These are phyloP conservation scores for Mycothermus thermophilus DNA, from an alignment of 495 filamentous ascomycete genomes.

Conservation along the genomic window DNA sequence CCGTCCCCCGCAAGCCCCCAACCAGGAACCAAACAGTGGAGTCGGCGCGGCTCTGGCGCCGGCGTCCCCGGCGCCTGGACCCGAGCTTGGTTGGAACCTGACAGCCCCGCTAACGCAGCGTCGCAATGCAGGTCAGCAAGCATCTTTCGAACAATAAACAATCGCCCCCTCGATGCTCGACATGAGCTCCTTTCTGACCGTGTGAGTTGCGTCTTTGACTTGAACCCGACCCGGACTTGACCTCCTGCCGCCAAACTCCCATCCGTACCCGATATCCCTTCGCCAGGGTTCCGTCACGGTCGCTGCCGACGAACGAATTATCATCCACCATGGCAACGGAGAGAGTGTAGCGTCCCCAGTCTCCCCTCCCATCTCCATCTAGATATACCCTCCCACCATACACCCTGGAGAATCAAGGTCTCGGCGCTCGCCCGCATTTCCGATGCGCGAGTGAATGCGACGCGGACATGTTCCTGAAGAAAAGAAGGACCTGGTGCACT, in stretches of 20 bases:
- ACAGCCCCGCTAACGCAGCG: constrained; percentile 19
- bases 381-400: constrained; percentile 4
- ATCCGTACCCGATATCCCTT: no score
- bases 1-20: no score
- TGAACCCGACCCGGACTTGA: not conserved
- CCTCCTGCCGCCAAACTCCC: no score
- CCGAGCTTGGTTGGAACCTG: constrained; percentile 9
- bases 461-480: constrained; percentile 25
- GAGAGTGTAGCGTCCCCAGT: constrained; percentile 4
- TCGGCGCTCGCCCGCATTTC: no score
- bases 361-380: not conserved
- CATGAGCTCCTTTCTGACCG: constrained; percentile 27
- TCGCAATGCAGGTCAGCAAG: constrained; percentile 14
- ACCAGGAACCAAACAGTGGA: no score
- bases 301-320: no score
- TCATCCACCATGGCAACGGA: not conserved
- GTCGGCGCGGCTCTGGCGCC: no score
- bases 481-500: no score
- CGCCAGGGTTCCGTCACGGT: no score
- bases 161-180: constrained; percentile 3
- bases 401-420: constrained; percentile 1
- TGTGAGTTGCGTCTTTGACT: constrained; percentile 14
- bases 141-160: constrained; percentile 12
- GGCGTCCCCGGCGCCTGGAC: no score
- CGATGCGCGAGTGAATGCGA: constrained; percentile 4